Evolutionary conservation across 2,329 filamentous ascomycete species (phyloP), one percentile per base, ranked within the genome.

Genomic region (Sclerotinia borealis): DNA sequence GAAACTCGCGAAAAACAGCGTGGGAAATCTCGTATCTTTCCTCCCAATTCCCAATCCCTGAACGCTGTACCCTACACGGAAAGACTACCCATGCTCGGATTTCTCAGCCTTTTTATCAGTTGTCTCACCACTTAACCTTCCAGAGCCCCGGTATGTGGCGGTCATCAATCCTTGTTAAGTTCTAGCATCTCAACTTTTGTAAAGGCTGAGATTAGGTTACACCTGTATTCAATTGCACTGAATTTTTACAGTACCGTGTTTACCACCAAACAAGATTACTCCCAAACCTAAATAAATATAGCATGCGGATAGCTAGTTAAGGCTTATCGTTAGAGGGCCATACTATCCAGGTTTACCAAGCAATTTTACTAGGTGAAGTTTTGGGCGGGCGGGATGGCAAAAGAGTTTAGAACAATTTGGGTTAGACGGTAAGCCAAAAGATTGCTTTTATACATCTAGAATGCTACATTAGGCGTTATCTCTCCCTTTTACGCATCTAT

Each of bases 11-110:
- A 34, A 56, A 45, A 58, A 19, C 41, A 58, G 54, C 39, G 41
- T 58, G 39, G n/a, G 54, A 58, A 58, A 58, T 45, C 54, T 58
- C 54, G 54, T 58, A 58, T 58, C 54, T 45, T 25, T 11, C 54
- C 43, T 19, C 37, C 31, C 37, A 52, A 52, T 39, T 54, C 51
- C 51, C 15, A 39, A 43, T 45, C 29, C 54, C 19, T 56, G 52
- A 31, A 6, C 19, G 19, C 52, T 13, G 8, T 56, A 31, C 22
- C 54, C 29, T 58, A 58, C 39, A 56, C 52, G 52, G 52, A 43
- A 56, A 29, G 11, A 9, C 27, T 10, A 29, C 52, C 52, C 52
- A 43, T 56, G 52, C 39, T 56, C 52, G 52, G 39, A 34, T 37
- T 34, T 41, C 34, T 39, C 34, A 54, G 34, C 50, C 50, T 54